phyloP scores from a whole-genome alignment of 805 yeast species.

The Blastobotrys parvus region DNA sequence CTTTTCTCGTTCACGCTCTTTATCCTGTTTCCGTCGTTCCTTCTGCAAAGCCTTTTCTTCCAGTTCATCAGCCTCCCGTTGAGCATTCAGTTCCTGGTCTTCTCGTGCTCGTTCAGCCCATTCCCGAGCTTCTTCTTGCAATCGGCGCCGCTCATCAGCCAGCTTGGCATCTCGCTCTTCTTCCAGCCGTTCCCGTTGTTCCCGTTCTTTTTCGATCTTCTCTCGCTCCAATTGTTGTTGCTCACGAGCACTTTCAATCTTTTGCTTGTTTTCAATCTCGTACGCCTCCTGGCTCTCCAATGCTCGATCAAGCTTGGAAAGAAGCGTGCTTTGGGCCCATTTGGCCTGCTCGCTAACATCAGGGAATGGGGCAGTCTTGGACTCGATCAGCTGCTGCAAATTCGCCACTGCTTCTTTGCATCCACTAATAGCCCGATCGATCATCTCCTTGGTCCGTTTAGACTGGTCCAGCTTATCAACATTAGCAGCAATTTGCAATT shows the following conservation, averaged over 20 bases:
- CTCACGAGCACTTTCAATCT: slow-evolving; percentile 66
- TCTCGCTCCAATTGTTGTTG: slow-evolving; percentile 49
- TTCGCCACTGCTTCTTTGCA: slow-evolving; percentile 53
- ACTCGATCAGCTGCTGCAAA: slow-evolving; percentile 53
- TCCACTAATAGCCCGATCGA: slow-evolving; percentile 47
- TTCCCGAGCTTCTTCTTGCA: slow-evolving; percentile 27
- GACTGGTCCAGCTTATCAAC: slow-evolving; percentile 52
- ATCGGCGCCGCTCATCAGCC: slow-evolving; percentile 24
- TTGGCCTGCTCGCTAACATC: slow-evolving; percentile 83
- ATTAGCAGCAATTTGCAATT: slow-evolving; percentile 80
- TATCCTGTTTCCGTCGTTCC: slow-evolving; percentile 7
- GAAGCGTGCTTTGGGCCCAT: slow-evolving; percentile 70
- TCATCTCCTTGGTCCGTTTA: slow-evolving; percentile 54
- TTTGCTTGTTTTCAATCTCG: slow-evolving; percentile 48
- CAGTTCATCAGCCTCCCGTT: slow-evolving; percentile 12
- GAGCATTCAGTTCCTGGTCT: slow-evolving; percentile 24
- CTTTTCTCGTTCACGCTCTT: slow-evolving; percentile 6
- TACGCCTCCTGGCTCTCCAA: slow-evolving; percentile 64
- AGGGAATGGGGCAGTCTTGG: slow-evolving; percentile 64
- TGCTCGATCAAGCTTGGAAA: slow-evolving; percentile 60
- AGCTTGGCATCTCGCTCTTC: slow-evolving; percentile 21
- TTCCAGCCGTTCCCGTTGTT: slow-evolving; percentile 24
- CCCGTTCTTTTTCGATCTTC: slow-evolving; percentile 32
- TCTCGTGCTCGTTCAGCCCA: slow-evolving; percentile 36
- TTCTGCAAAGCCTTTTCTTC: slow-evolving; percentile 15